Evolutionary conservation across 129 eudicot genomes (phyloP).

Genomic region (Gnaphalium uliginosum): DNA sequence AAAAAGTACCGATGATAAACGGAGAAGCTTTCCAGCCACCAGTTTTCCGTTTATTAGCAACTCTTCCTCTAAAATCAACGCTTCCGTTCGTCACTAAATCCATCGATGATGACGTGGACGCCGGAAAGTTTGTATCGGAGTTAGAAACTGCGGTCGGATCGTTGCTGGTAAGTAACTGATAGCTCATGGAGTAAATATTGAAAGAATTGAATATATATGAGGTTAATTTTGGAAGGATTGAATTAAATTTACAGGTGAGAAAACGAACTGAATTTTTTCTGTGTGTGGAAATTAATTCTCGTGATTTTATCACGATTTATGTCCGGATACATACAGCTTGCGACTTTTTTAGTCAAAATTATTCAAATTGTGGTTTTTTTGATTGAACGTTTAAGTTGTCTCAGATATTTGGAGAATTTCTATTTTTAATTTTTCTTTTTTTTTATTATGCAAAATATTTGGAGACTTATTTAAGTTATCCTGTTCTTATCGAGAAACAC

Average conservation of each 20-base stretch:
- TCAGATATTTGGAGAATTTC: not conserved
- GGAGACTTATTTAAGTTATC: not conserved
- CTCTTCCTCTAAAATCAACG: slow-evolving; percentile 56
- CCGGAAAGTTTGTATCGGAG: not conserved
- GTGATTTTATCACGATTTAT: slow-evolving; percentile 27
- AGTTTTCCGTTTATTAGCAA: slow-evolving; percentile 58
- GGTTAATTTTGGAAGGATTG: not conserved
- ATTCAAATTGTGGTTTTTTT: not conserved
- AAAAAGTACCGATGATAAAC: slow-evolving; percentile 55
- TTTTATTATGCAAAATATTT: too few species aligned
- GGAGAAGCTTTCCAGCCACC: slow-evolving; percentile 85
- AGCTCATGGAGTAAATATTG: slow-evolving; percentile 11
- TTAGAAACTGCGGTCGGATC: slow-evolving; percentile 17
- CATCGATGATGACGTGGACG: slow-evolving; percentile 23
- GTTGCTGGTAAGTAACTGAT: slow-evolving; percentile 12
- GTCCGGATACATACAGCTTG: slow-evolving; percentile 23
- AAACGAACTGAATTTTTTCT: slow-evolving; percentile 16
- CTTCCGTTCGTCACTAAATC: slow-evolving; percentile 58
- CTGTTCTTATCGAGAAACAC: not conserved
- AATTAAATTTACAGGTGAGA: not conserved
- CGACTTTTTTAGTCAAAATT: not conserved
- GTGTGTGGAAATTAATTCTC: not conserved
- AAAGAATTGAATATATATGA: not conserved
- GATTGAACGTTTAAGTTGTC: not conserved
- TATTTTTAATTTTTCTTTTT: too few species aligned